A percentile compares a stretch with the other conserved stretches of the same genome.
Conservation (phyloP, 2,329 filamentous ascomycete species). For the Tolypocladium endophyticum region DNA sequence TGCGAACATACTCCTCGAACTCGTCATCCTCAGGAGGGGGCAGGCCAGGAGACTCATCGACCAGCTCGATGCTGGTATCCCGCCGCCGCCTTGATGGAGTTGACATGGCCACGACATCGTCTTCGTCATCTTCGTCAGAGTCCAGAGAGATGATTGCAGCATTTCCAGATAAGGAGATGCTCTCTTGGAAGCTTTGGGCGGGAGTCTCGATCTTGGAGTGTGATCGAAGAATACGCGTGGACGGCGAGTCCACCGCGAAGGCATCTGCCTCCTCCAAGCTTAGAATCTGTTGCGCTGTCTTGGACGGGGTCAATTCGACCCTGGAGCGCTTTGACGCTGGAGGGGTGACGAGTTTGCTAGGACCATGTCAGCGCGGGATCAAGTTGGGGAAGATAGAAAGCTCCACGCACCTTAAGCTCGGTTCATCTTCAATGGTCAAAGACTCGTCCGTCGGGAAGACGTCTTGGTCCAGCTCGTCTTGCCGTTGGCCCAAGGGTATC, state of each 20-base stretch:
- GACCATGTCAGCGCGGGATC: neutral
- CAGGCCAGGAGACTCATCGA: constrained; percentile 10
- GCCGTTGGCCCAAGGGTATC: neutral
- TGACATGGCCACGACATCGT: neutral
- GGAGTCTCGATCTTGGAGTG: constrained; percentile 4
- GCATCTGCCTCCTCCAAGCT: constrained; percentile 6
- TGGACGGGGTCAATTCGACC: constrained; percentile 10
- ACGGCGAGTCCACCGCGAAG: constrained; percentile 12
- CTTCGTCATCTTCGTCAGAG: constrained; percentile 16
- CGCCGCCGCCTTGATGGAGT: neutral
- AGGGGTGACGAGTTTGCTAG: constrained; percentile 23
- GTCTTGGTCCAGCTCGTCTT: neutral
- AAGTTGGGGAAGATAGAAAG: no score
- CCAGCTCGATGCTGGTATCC: constrained; percentile 13
- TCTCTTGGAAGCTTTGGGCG: neutral
- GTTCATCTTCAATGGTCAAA: constrained; percentile 3
- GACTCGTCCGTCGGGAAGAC: constrained; percentile 4
- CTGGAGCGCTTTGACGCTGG: constrained; percentile 28
- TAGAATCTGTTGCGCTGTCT: constrained; percentile 3
- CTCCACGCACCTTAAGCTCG: constrained; percentile 10
- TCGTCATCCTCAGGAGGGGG: constrained; percentile 25
- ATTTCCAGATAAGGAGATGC: neutral
- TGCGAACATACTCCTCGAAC: constrained; percentile 33
- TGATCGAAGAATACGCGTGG: constrained; percentile 7
- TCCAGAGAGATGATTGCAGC: constrained; percentile 18